Evolutionary conservation across 129 eudicot species (phyloP).

Genomic region (Saposhnikovia divaricata): DNA sequence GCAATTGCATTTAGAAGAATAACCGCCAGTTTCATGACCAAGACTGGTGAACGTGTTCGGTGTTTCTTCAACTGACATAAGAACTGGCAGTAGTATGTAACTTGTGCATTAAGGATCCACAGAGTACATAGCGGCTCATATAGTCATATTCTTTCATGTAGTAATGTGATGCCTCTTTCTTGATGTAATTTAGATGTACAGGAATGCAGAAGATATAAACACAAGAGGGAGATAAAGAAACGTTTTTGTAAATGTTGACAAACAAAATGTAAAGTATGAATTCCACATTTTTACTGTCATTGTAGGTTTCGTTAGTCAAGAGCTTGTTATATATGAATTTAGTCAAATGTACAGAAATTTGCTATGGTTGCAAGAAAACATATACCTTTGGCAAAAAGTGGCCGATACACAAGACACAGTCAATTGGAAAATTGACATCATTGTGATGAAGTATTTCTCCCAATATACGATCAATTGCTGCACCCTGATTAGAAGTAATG

Average conservation of each 20-base stretch:
- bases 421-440: conserved; percentile 63
- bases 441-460: conserved; percentile 70
- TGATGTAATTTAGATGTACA: neutral
- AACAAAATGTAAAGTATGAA: neutral
- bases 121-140: neutral
- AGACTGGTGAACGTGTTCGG: neutral
- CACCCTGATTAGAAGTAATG: conserved; percentile 42
- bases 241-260: neutral
- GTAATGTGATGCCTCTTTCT: neutral
- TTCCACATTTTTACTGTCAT: neutral
- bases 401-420: conserved; percentile 70
- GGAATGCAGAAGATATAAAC: neutral
- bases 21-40: neutral
- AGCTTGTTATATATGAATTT: neutral
- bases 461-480: conserved; percentile 65
- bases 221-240: neutral
- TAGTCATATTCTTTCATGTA: neutral
- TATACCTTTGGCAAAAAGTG: conserved; percentile 80
- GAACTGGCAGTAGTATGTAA: neutral
- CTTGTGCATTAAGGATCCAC: neutral
- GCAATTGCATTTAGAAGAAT: neutral
- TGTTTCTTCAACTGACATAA: neutral
- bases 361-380: neutral
- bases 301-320: neutral
- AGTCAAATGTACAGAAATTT: neutral